Conservation (phyloP, 306 rosid genomes). For the Prosopis cineraria region DNA sequence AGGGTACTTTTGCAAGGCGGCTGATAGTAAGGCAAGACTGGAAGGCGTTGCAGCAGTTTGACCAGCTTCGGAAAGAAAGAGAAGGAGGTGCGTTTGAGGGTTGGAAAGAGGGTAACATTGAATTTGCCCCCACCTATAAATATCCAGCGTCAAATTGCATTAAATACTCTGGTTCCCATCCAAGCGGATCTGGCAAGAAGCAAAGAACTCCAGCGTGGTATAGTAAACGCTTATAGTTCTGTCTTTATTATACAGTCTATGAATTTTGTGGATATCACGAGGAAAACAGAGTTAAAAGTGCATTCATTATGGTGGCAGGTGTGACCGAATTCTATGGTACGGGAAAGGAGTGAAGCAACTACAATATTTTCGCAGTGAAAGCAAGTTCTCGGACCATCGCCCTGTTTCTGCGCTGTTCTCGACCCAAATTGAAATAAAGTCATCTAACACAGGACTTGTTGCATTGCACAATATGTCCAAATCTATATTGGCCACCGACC, state of each 20-base stretch:
- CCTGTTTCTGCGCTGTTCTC: conserved; percentile 92
- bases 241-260: background rate
- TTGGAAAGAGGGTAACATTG: conserved; percentile 89
- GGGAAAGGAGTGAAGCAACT: conserved; percentile 92
- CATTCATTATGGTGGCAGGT: conserved; percentile 53
- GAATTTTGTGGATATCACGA: background rate
- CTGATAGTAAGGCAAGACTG: conserved; percentile 78
- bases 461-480: conserved; percentile 26
- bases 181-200: conserved; percentile 74
- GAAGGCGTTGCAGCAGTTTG: conserved; percentile 79
- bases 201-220: conserved; percentile 99
- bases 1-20: conserved; percentile 74
- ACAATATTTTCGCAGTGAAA: conserved; percentile 83
- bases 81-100: conserved; percentile 85
- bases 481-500: background rate
- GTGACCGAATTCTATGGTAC: conserved; percentile 90
- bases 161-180: conserved; percentile 72
- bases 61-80: conserved; percentile 80
- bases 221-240: background rate
- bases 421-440: conserved; percentile 62
- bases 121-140: conserved; percentile 92
- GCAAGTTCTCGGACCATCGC: conserved; percentile 94
- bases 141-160: conserved; percentile 65
- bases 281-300: conserved; percentile 9
- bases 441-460: conserved; percentile 39